Base-by-base conservation (phyloP, 495 filamentous ascomycete species). In the Talaromyces thailandensis region DNA sequence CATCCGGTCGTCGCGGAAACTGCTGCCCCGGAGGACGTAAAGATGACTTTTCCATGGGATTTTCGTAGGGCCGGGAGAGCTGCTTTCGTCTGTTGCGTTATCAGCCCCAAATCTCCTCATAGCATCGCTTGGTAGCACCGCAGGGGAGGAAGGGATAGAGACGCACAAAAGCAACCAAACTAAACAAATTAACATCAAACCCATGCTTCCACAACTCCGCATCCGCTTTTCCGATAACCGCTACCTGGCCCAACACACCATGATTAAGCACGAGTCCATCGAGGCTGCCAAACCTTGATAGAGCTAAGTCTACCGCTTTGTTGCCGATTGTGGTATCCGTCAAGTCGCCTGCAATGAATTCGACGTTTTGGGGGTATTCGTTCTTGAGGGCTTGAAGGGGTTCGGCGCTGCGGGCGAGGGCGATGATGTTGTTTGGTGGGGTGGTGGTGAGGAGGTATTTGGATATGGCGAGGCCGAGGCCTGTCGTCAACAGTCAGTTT, bases 211-310 rank as follows among this genome's bases (percentile, higher is more conserved):
- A 97, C 63, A 89, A 86, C 61, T 89, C 82, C 0, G 81, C 65
- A 57, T 83, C 80, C 6, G 80, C 76, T 21, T 91, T 79, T 12
- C 75, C 84, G 56, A 97, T 75, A 61, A 82, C 86, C 24, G 82
- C 84, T n/a, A 96, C 88, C 18, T 92, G 91, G 21, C 84, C 81
- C 37, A 98, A 72, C 7, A 87, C 79, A 3, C 91, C 92, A 70
- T 98, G 94, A 70, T 97, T 97, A 45, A 98, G 73, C 21, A 97
- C 84, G 50, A 98, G 69, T 0, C 87, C 88, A 68, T 98, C 92
- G 6, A 98, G 74, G 29, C 73, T 77, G n/a, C 86, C 84, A n/a
- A 91, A 97, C 0, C 77, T 69, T 29, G 81, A 75, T 5, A 88
- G 57, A 0, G 92, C 85, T 6, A 84, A 75, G 3, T 88, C 80